These are phyloP conservation scores for Pyrrhoderma lamaoense DNA, from an alignment of 1,284 basidiomycete genomes.

Conservation along the genomic window DNA sequence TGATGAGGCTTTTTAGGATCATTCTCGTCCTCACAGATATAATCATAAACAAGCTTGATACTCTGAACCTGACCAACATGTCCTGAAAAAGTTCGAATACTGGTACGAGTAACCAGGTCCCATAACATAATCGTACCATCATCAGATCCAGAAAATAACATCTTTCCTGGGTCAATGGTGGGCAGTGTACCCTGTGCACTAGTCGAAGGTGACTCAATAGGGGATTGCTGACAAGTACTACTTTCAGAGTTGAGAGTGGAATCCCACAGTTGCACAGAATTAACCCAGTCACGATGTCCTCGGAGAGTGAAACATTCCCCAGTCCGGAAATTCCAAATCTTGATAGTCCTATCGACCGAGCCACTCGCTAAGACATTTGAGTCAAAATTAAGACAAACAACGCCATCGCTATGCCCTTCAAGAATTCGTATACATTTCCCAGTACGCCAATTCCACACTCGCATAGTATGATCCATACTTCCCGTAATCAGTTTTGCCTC, in stretches of 20 bases:
- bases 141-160: slow-evolving; percentile 95
- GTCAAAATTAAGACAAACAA: slow-evolving; percentile 91
- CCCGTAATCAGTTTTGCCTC: slow-evolving; percentile 94
- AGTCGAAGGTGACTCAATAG: slow-evolving; percentile 26
- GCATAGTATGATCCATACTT: slow-evolving; percentile 93
- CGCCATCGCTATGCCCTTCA: slow-evolving; percentile 87
- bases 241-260: slow-evolving; percentile 38
- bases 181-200: slow-evolving; percentile 29
- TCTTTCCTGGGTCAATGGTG: slow-evolving; percentile 74
- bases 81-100: slow-evolving; percentile 80
- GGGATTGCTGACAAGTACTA: slow-evolving; percentile 16
- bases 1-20: not conserved
- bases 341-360: slow-evolving; percentile 84
- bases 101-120: slow-evolving; percentile 80
- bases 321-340: slow-evolving; percentile 92
- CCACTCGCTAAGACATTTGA: slow-evolving; percentile 88
- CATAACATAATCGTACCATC: slow-evolving; percentile 92
- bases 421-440: slow-evolving; percentile 85
- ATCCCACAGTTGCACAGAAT: slow-evolving; percentile 92
- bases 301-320: slow-evolving; percentile 89
- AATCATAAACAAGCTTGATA: slow-evolving; percentile 69
- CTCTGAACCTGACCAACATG: slow-evolving; percentile 96
- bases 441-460: slow-evolving; percentile 97
- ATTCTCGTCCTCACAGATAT: slow-evolving; percentile 31
- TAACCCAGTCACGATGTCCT: slow-evolving; percentile 96